These are phyloP conservation scores for Laetiporus sulphureus DNA, from an alignment of 1,284 basidiomycete genomes.

Conservation along the genomic window DNA sequence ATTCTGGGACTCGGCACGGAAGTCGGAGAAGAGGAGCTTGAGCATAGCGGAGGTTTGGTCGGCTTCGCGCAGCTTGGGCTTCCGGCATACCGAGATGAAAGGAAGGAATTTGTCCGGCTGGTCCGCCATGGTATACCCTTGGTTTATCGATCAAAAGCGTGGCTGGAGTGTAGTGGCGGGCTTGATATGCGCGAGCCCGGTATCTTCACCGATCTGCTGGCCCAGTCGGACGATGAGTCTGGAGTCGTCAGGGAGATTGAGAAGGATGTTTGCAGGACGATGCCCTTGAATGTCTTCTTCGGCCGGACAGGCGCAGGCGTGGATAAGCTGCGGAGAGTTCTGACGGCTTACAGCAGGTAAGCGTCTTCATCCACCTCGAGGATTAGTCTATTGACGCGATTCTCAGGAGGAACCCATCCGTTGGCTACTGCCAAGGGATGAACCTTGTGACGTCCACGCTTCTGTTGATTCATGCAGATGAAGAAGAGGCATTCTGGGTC, in stretches of 20 bases:
- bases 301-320: slow-evolving; percentile 94
- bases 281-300: slow-evolving; percentile 96
- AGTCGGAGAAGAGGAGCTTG: slow-evolving; percentile 61
- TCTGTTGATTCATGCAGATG: slow-evolving; percentile 85
- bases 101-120: slow-evolving; percentile 73
- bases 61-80: slow-evolving; percentile 86
- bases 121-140: slow-evolving; percentile 86
- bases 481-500: slow-evolving; percentile 98
- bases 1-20: slow-evolving; percentile 59
- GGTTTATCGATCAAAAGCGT: slow-evolving; percentile 81
- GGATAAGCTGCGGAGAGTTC: slow-evolving; percentile 81
- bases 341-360: slow-evolving; percentile 88
- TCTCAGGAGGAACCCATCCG: slow-evolving; percentile 69
- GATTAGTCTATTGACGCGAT: background rate
- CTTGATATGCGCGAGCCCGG: slow-evolving; percentile 91
- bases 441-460: slow-evolving; percentile 93
- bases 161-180: slow-evolving; percentile 90
- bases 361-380: slow-evolving; percentile 23
- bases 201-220: slow-evolving; percentile 79
- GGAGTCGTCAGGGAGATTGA: slow-evolving; percentile 82
- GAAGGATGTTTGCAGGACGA: slow-evolving; percentile 90
- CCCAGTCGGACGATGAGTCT: slow-evolving; percentile 44
- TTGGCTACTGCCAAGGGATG: slow-evolving; percentile 93
- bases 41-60: slow-evolving; percentile 72
- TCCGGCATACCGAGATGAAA: slow-evolving; percentile 68